Conservation (phyloP, 2,329 filamentous ascomycete genomes). For the Curvularia verruculosa region DNA sequence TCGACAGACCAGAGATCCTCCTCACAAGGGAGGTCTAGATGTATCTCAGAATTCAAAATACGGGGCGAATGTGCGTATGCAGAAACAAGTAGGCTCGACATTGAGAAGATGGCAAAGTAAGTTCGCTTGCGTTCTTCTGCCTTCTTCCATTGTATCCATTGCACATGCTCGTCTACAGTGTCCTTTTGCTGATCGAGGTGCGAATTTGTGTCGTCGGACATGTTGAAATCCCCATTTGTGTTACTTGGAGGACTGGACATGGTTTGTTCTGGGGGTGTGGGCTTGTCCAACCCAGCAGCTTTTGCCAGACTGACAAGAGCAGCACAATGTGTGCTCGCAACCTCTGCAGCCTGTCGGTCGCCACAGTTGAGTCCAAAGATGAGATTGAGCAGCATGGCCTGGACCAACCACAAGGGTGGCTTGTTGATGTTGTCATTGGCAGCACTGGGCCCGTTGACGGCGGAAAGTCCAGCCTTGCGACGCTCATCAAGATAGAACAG, state of each 20-base stretch:
- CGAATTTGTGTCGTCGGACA: slow-evolving; percentile 53
- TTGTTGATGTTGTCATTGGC: slow-evolving; percentile 67
- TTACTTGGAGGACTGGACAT: slow-evolving; percentile 31
- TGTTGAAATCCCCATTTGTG: slow-evolving; percentile 60
- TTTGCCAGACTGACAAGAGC: slow-evolving; percentile 89
- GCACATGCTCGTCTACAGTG: slow-evolving; percentile 63
- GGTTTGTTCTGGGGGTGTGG: slow-evolving; percentile 39
- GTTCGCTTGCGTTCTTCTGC: slow-evolving; percentile 92
- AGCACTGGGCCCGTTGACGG: slow-evolving; percentile 60
- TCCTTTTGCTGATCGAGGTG: slow-evolving; percentile 52
- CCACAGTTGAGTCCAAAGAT: slow-evolving; percentile 95
- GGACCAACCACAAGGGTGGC: slow-evolving; percentile 90
- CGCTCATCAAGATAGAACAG: slow-evolving; percentile 90
- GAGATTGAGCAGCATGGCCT: slow-evolving; percentile 95
- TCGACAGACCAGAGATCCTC: slow-evolving; percentile 90
- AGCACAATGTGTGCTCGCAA: slow-evolving; percentile 89
- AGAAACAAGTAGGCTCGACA: slow-evolving; percentile 88
- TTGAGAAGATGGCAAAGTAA: slow-evolving; percentile 85
- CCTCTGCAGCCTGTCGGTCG: slow-evolving; percentile 87
- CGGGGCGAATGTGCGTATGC: slow-evolving; percentile 92
- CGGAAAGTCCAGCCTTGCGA: slow-evolving; percentile 79
- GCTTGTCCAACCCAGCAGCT: slow-evolving; percentile 76
- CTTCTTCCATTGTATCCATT: slow-evolving; percentile 89
- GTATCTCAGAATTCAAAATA: slow-evolving; percentile 91
- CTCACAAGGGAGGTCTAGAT: slow-evolving; percentile 86